Evolutionary conservation across 1,284 basidiomycete species (phyloP), one percentile per base, ranked within the genome.

Genomic region (Trametes pubescens): DNA sequence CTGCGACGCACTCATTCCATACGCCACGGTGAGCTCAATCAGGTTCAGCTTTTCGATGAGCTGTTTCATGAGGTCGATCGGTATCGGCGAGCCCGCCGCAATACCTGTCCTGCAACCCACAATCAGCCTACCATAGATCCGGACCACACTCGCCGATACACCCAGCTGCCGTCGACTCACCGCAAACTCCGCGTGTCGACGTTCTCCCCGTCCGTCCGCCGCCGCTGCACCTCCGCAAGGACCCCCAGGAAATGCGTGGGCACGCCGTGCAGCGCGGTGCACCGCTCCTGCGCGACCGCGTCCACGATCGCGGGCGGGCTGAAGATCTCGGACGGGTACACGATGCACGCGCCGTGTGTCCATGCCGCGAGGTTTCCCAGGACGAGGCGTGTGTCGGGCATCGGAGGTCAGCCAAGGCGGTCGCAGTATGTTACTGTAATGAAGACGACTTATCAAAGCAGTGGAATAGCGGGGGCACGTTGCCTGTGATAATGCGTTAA

Each of bases 161-260:
- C 18, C 56, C 40, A 57, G 13, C 34, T 8, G n/a, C 40, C 14
- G 6, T 26, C 18, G 11, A 1, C 77, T 38, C 55, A 90, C 89
- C 91, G 81, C 29, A 93, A 76, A 13, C 70, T 75, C 34, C 79
- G 75, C 18, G 85, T 78, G 69, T 91, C 83, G 2, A 84, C 65
- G 6, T 62, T 70, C 59, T 85, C 79, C 0, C 86, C 85, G 7
- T 66, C 78, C 1, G 79, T 74, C 48, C 78, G 78, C 49, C 89
- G 77, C 57, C 80, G 82, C 63, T 88, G 84, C 4, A 93, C 80
- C 73, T 92, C 90, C 0, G 83, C 76, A 21, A 95, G 79, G 1
- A 94, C 83, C 4, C 88, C 91, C 5, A 93, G 80, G 75, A 94
- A 94, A 73, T 94, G 93, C 0, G 93, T 93, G 0, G 93, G 93